Evolutionary conservation across 1,139 yeast species (phyloP).

Genomic region (Debaryomycetaceae sp.): DNA sequence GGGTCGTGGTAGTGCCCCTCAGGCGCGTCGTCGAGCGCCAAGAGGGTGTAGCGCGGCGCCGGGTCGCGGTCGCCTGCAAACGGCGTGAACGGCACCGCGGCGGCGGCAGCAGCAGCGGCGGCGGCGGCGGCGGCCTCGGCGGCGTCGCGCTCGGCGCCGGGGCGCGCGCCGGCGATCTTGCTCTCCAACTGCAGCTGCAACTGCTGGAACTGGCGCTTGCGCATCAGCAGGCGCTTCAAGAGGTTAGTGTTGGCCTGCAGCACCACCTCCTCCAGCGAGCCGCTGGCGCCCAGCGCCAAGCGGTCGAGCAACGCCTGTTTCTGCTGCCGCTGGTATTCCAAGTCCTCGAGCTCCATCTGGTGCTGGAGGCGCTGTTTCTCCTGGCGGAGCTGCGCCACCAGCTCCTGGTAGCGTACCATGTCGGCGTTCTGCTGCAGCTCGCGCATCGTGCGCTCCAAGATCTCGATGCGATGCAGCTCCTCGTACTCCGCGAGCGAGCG

Average conservation of each 20-base stretch:
- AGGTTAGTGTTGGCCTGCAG: slow-evolving; percentile 38
- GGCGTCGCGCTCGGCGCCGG: slow-evolving; percentile 19
- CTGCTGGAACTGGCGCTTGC: slow-evolving; percentile 65
- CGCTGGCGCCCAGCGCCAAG: slow-evolving; percentile 47
- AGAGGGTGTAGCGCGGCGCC: slow-evolving; percentile 31
- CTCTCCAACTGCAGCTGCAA: slow-evolving; percentile 50
- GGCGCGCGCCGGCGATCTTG: slow-evolving; percentile 26
- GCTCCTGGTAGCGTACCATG: slow-evolving; percentile 54
- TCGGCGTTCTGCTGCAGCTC: slow-evolving; percentile 66
- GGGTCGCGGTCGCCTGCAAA: slow-evolving; percentile 83
- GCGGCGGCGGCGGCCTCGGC: slow-evolving; percentile 17
- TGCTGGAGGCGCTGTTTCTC: slow-evolving; percentile 62
- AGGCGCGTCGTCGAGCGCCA: slow-evolving; percentile 39
- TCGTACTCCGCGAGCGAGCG: slow-evolving; percentile 67
- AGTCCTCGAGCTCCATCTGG: slow-evolving; percentile 67
- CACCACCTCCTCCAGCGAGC: slow-evolving; percentile 50
- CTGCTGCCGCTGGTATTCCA: slow-evolving; percentile 51
- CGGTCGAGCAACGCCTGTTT: slow-evolving; percentile 67
- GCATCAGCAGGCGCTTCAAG: slow-evolving; percentile 58
- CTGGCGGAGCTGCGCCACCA: slow-evolving; percentile 53
- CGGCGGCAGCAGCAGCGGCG: slow-evolving; percentile 16
- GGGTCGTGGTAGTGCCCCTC: slow-evolving; percentile 45
- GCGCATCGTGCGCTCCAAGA: slow-evolving; percentile 60
- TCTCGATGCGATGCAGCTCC: slow-evolving; percentile 67
- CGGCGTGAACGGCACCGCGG: slow-evolving; percentile 78